Evolutionary conservation across 495 filamentous ascomycete species (phyloP), one percentile per base, ranked within the genome.

Genomic region (Massariosphaeria phaeospora): DNA sequence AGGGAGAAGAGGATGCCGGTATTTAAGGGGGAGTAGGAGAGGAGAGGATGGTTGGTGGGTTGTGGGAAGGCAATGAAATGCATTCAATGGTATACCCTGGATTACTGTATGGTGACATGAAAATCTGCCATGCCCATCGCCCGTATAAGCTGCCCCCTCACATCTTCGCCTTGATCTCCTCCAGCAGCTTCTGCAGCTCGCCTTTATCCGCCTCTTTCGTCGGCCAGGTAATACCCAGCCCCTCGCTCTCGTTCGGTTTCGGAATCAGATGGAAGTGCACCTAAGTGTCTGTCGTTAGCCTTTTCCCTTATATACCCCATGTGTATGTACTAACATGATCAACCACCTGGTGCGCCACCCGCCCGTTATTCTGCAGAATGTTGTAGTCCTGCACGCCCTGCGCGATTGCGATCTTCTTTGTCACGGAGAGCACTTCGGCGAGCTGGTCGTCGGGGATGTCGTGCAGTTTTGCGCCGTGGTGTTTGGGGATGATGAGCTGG

Each of bases 181-280:
- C 88, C 53, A 74, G 73, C 58, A 93, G 73, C 53, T 77, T 82
- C 79, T 91, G 90, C 54, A 98, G 69, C 69, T 80, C 79, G 8
- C 87, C 86, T 84, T 91, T 94, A 62, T 96, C 85, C 3, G 81
- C 75, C 57, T 71, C 69, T 75, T 90, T 76, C 47, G 81, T 71
- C 30, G 90, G 89, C 93, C 93, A 98, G 21, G 73, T 67, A 52
- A 99, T 78, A 20, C 75, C 80, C 36, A 99, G 72, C 15, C 93
- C 93, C 68, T 97, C 86, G 44, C 75, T 61, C 59, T 83, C 74
- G 68, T 90, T 95, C 40, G 94, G 93, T 75, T 99, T 99, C 46
- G 94, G 93, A 61, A 97, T 99, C 83, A 96, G 84, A 69, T 98
- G 93, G 73, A 95, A 91, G 73, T 96, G 91, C 27, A 93, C 85